These are phyloP conservation scores for Termitomyces sp. DNA, from an alignment of 768 basidiomycete species.

Conservation along the genomic window DNA sequence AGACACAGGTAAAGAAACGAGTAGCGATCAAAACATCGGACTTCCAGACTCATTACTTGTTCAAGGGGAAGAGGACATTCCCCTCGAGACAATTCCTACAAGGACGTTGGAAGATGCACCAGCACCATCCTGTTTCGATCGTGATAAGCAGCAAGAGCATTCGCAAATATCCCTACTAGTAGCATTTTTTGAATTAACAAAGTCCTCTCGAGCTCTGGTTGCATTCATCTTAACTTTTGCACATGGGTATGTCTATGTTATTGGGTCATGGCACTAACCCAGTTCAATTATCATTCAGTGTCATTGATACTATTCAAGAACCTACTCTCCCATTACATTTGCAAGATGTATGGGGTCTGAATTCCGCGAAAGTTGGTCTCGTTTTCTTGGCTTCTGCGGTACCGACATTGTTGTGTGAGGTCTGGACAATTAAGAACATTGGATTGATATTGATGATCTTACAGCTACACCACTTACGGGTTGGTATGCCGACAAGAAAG, in stretches of 20 bases:
- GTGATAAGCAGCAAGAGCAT: neutral
- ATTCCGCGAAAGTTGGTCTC: conserved; percentile 53
- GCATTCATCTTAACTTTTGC: conserved; percentile 44
- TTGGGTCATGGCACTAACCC: no score
- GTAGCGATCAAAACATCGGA: neutral
- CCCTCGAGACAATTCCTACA: neutral
- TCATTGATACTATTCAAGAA: no score
- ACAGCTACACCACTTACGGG: conserved; percentile 59
- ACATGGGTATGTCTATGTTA: conserved; percentile 47
- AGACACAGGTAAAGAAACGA: neutral
- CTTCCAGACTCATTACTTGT: neutral
- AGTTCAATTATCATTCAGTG: no score
- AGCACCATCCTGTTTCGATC: neutral
- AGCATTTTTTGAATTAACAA: conserved; percentile 41
- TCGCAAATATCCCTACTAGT: conserved; percentile 31
- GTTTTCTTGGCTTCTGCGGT: conserved; percentile 62
- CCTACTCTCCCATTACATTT: no score
- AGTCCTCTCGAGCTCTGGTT: no score
- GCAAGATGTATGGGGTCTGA: conserved; percentile 42
- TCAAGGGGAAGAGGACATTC: no score
- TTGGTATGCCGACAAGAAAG: conserved; percentile 47
- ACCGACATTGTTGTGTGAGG: conserved; percentile 62
- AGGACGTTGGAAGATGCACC: neutral
- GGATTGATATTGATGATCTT: neutral
- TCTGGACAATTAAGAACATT: neutral